phyloP scores from a whole-genome alignment of 1,284 basidiomycete species.

The Termitomyces sp. region DNA sequence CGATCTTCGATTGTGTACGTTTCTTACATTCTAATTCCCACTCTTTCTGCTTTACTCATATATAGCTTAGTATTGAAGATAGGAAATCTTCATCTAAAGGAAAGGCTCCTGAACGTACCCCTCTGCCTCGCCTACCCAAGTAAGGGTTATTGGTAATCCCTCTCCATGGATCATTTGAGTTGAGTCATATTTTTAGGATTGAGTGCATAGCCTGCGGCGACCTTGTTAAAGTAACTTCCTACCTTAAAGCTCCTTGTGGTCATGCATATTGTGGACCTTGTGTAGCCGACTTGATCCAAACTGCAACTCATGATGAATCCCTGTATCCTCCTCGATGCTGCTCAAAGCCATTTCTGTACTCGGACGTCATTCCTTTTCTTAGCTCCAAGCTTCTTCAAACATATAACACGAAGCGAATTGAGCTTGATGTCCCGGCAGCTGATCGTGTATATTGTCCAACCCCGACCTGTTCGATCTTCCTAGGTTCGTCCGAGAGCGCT shows the following conservation, averaged over 20 bases:
- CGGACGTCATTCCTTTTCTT: constrained; percentile 23
- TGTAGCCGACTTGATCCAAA: constrained; percentile 24
- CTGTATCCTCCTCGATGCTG: constrained; percentile 38
- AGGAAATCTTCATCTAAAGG: neutral
- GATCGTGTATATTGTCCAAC: constrained; percentile 37
- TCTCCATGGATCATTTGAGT: neutral
- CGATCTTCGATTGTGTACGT: neutral
- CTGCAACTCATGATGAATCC: constrained; percentile 33
- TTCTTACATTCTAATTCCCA: neutral
- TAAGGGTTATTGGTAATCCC: neutral
- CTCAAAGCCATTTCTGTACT: constrained; percentile 26
- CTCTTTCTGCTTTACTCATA: neutral
- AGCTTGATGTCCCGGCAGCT: constrained; percentile 33
- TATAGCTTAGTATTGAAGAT: neutral
- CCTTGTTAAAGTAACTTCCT: constrained; percentile 8
- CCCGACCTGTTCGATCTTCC: constrained; percentile 45
- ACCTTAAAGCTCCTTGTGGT: constrained; percentile 27
- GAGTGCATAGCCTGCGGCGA: constrained; percentile 30
- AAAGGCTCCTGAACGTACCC: neutral
- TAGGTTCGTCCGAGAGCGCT: constrained; percentile 36
- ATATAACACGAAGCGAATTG: constrained; percentile 31
- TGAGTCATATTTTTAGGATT: constrained; percentile 17
- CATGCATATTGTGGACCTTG: constrained; percentile 28
- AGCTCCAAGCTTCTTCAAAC: constrained; percentile 13
- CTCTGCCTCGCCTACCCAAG: neutral